Conservation (phyloP, 306 rosid species). For the Begonia fuchsioides region DNA sequence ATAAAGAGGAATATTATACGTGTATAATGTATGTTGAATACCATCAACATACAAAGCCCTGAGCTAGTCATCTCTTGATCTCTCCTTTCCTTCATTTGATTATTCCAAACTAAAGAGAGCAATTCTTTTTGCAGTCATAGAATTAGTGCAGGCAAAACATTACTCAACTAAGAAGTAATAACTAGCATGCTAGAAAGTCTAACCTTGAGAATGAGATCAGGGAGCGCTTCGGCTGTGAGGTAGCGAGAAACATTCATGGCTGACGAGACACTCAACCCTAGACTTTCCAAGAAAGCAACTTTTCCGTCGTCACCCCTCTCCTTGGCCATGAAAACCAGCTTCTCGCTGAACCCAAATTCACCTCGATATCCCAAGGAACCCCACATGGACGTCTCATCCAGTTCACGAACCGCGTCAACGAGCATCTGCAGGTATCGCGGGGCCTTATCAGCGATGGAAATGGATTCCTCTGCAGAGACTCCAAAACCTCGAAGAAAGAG, state of each 20-base stretch:
- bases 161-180: too few species aligned
- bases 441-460: conserved; percentile 29
- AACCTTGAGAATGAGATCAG: conserved; percentile 46
- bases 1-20: too few species aligned
- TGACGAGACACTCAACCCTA: conserved; percentile 52
- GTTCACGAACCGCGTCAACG: conserved; percentile 49
- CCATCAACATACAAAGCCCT: too few species aligned
- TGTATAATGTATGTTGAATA: too few species aligned
- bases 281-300: conserved; percentile 66
- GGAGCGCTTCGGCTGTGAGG: conserved; percentile 39
- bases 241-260: conserved; percentile 70
- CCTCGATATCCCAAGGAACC: conserved; percentile 3
- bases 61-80: too few species aligned
- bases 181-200: neutral
- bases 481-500: conserved; percentile 35
- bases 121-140: too few species aligned
- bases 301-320: conserved; percentile 68
- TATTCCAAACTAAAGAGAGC: too few species aligned
- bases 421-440: conserved; percentile 51
- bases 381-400: conserved; percentile 56
- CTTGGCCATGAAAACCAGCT: conserved; percentile 37
- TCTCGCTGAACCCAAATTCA: conserved; percentile 31
- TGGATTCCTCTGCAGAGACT: conserved; percentile 35
- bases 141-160: too few species aligned
- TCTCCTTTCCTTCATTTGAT: too few species aligned